Evolutionary conservation across 1,139 yeast genomes (phyloP).

Genomic region (Blastobotrys niveus): DNA sequence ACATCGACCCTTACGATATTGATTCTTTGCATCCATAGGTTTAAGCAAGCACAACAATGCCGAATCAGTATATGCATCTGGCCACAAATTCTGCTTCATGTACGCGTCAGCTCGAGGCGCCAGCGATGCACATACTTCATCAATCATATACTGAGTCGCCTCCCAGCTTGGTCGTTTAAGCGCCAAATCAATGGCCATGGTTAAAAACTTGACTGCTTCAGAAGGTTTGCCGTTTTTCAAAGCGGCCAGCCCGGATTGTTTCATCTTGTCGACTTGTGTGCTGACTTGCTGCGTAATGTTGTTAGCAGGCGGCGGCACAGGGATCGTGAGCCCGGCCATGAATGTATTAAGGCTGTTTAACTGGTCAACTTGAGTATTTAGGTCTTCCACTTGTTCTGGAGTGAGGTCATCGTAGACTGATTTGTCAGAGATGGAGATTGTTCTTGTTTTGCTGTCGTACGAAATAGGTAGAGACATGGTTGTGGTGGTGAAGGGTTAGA

Average conservation of each 20-base stretch:
- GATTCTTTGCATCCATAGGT: slow-evolving; percentile 64
- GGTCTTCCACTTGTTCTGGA: slow-evolving; percentile 30
- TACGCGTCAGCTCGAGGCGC: slow-evolving; percentile 82
- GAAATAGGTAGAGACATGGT: slow-evolving; percentile 23
- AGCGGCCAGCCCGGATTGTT: slow-evolving; percentile 63
- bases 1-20: slow-evolving; percentile 76
- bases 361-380: slow-evolving; percentile 50
- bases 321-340: slow-evolving; percentile 53
- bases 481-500: too few relatives aligned
- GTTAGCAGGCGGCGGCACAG: slow-evolving; percentile 60
- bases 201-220: slow-evolving; percentile 69
- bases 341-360: slow-evolving; percentile 59
- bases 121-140: slow-evolving; percentile 66
- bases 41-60: slow-evolving; percentile 67
- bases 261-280: slow-evolving; percentile 64
- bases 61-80: slow-evolving; percentile 76
- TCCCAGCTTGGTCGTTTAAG: slow-evolving; percentile 81
- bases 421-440: slow-evolving; percentile 29
- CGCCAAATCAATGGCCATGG: slow-evolving; percentile 78
- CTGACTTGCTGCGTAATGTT: slow-evolving; percentile 43
- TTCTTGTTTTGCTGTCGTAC: slow-evolving; percentile 33
- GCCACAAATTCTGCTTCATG: slow-evolving; percentile 55
- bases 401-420: slow-evolving; percentile 17
- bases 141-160: slow-evolving; percentile 69
- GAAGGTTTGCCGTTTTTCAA: slow-evolving; percentile 55